Base-by-base conservation (phyloP, 164 flowering plant genomes). In the Kingdonia uniflora region DNA sequence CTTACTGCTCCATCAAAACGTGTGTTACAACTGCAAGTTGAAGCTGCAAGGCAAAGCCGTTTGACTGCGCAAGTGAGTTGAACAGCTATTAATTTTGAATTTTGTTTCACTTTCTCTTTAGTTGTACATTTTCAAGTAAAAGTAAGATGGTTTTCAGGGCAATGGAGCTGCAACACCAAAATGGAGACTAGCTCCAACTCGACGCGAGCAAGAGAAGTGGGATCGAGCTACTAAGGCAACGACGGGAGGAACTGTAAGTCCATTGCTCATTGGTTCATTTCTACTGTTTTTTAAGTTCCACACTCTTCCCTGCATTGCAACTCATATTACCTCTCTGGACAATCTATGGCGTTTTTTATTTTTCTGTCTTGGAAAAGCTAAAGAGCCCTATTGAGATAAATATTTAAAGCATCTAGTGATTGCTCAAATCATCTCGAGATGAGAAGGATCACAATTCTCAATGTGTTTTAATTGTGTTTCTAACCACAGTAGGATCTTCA, bases 151-250 rank as follows among this genome's bases (percentile, higher is more conserved):
- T 60, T 39, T 45, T 22, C 84, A 87, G 90, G 58, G 24, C 16
- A 38, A 19, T 51, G 70, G 47, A n/a, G 60, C 22, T 19, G 51
- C 57, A 2, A 46, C 73, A 22, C 68, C 58, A 19, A 81, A 52
- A 66, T 92, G 99, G 99, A 86, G 73, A 72, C 61, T 74, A 33
- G 99, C 72, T 33, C 95, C 98, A 22, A 92, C 96, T 45, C 71
- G 84, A 12, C 80, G 82, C 42, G 98, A 92, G 67, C 94, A 78
- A 63, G 81, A 82, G 11, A 92, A 87, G 67, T 92, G 98, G 98
- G 87, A 84, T 70, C 78, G 76, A 71, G 98, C 96, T 15, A 59
- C 59, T 17, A 84, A 84, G 74, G 94, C 95, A 58, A 81, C 95
- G 57, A 87, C 88, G 11, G 95, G 90, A 46, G 97, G 97, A 66